Percentiles rank a stretch among this genome's conserved stretches.
These are phyloP conservation scores for Priceomyces haplophilus DNA, from an alignment of 805 yeast species.

Conservation along the genomic window DNA sequence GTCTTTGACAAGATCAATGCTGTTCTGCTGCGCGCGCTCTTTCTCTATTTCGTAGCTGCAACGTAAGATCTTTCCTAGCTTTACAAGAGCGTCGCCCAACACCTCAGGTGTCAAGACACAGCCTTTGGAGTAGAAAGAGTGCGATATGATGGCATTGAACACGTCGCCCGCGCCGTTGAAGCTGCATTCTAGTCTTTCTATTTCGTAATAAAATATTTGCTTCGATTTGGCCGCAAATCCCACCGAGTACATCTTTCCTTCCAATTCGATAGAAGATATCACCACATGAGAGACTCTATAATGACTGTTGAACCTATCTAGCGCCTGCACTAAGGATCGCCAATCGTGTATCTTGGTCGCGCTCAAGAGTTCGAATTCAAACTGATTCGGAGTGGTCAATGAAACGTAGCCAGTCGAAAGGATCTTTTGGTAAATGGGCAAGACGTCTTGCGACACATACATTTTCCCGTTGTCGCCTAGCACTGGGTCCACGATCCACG, in stretches of 20 bases:
- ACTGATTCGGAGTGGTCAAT: constrained; percentile 69
- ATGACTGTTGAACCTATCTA: constrained; percentile 38
- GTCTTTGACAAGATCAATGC: constrained; percentile 29
- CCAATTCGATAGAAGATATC: constrained; percentile 53
- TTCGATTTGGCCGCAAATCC: constrained; percentile 26
- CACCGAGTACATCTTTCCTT: constrained; percentile 34
- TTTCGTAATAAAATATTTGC: constrained; percentile 33
- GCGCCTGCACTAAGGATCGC: constrained; percentile 33
- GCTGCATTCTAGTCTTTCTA: constrained; percentile 51
- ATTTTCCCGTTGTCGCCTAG: constrained; percentile 85
- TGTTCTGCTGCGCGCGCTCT: constrained; percentile 8
- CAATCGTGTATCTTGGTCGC: constrained; percentile 41
- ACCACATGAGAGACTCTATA: constrained; percentile 53
- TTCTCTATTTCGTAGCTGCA: constrained; percentile 25
- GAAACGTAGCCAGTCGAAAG: constrained; percentile 42
- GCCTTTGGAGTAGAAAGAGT: constrained; percentile 36
- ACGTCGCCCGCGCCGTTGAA: constrained; percentile 78
- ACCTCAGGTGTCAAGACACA: constrained; percentile 20
- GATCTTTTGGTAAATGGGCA: constrained; percentile 51
- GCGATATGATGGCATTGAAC: constrained; percentile 59
- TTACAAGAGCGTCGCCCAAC: constrained; percentile 23
- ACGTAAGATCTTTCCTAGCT: constrained; percentile 27
- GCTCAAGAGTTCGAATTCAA: constrained; percentile 64
- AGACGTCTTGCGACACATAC: constrained; percentile 62
- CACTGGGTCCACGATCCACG: constrained; percentile 85